Base-by-base conservation (phyloP, 1,284 basidiomycete genomes). In the Inonotus obliquus region DNA sequence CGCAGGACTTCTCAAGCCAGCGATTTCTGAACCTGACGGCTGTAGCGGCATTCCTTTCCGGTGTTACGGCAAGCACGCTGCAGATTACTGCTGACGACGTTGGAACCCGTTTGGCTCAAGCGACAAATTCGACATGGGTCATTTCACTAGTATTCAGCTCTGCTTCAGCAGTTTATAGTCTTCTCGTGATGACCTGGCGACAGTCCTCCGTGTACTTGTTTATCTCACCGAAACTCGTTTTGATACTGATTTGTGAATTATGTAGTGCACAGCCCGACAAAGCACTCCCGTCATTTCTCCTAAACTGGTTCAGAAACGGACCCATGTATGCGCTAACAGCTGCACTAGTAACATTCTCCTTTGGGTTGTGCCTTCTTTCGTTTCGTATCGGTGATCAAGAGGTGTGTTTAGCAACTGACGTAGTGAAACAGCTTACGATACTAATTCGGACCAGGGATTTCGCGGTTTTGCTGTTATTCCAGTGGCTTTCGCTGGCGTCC, bases 141-240 rank as follows among this genome's bases (percentile, higher is more conserved):
- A 53, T 41, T 14, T 59, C 58, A 4, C 49, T 59, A 5, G 47
- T 53, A 11, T 59, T 59, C 58, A 59, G 58, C 25, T 41, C 32
- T 11, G 58, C 49, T 38, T 59, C 58, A 29, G 58, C 58, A 14
- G 32, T 54, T 5, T 45, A 59, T 38, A 59, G 49, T 32, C 51
- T 59, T 14, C 48, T 59, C 35, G 27, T 54, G 9, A 59, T 59
- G 58, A 59, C 49, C 2, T 59, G 58, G 58, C 44, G 44, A 39
- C 58, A 59, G 35, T 59, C 49, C 2, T 21, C 23, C 14, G 27
- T 52, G 48, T 59, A 44, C 37, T 27, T 32, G 1, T 4, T 9
- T 9, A n/a, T n/a, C 11, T 39, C n/a, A 13, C 38, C 38, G n/a
- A 0, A 13, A 39, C 11, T 39, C n/a, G 38, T n/a, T 39, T 39